phyloP scores from a whole-genome alignment of 495 filamentous ascomycete genomes.

The Neurospora sp. region DNA sequence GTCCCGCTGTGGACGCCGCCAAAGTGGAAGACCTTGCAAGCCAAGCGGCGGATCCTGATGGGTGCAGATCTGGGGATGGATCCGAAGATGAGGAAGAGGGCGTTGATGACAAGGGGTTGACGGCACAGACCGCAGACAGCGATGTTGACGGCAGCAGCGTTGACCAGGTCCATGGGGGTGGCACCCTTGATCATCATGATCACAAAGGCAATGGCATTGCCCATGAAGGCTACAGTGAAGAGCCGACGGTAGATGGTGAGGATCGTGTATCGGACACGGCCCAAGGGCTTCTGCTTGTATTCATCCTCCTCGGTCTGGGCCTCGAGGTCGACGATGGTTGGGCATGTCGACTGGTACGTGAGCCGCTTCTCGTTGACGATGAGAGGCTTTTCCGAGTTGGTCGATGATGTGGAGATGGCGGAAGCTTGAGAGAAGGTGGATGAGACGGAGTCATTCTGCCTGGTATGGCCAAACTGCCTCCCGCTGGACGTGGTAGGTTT shows the following conservation, averaged over 20 bases:
- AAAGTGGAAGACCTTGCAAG: constrained; percentile 65
- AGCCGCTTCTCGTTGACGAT: constrained; percentile 2
- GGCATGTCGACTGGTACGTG: neutral
- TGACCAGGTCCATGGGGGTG: constrained; percentile 18
- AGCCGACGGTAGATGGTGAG: constrained; percentile 26
- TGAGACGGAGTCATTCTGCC: neutral
- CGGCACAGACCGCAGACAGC: constrained; percentile 48
- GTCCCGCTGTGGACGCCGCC: constrained; percentile 69
- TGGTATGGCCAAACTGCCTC: neutral
- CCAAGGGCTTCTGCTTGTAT: constrained; percentile 15
- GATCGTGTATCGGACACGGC: constrained; percentile 18
- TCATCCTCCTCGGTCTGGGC: constrained; percentile 8
- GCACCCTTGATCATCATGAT: constrained; percentile 15
- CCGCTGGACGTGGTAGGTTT: neutral
- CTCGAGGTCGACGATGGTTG: constrained; percentile 10
- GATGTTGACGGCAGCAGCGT: constrained; percentile 36
- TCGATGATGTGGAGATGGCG: neutral
- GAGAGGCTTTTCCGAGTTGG: neutral
- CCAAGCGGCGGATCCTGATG: constrained; percentile 49
- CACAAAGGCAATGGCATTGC: constrained; percentile 22
- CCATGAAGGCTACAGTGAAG: constrained; percentile 21
- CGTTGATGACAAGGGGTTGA: constrained; percentile 64
- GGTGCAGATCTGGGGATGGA: constrained; percentile 50
- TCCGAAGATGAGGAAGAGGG: constrained; percentile 51
- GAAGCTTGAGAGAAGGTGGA: neutral